These are phyloP conservation scores for Erythrobasidium yunnanense DNA, from an alignment of 768 basidiomycete genomes.

Conservation along the genomic window DNA sequence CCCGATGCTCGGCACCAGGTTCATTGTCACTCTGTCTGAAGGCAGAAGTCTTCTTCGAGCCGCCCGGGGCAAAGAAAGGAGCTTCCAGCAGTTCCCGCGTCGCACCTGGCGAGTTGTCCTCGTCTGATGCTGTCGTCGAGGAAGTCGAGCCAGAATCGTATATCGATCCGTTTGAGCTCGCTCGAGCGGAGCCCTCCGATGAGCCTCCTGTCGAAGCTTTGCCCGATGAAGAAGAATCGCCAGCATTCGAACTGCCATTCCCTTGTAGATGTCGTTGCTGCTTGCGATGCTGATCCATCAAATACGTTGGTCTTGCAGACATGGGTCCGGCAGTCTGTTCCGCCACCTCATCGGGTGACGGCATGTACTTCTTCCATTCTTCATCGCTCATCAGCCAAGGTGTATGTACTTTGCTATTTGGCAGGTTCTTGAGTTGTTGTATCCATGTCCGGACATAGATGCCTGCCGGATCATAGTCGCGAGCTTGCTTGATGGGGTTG, in stretches of 20 bases:
- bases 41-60: neutral
- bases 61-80: neutral
- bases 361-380: slow-evolving; percentile 31
- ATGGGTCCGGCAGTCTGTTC: neutral
- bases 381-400: slow-evolving; percentile 9
- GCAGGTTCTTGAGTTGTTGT: slow-evolving; percentile 26
- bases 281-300: slow-evolving; percentile 30
- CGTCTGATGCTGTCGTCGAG: no score
- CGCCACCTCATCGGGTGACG: neutral
- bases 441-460: slow-evolving; percentile 34
- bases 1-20: neutral
- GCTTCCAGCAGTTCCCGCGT: neutral
- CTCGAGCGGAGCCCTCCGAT: no score
- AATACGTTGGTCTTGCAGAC: slow-evolving; percentile 29
- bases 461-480: slow-evolving; percentile 30
- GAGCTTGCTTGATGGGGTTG: slow-evolving; percentile 38
- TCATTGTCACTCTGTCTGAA: neutral
- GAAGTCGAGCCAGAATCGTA: no score
- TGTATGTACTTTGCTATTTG: slow-evolving; percentile 17
- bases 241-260: no score
- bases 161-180: no score
- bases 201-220: no score
- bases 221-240: no score
- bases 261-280: no score
- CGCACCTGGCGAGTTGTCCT: no score